Evolutionary conservation across 805 yeast genomes (phyloP).

Genomic region (Candida qinlingensis): DNA sequence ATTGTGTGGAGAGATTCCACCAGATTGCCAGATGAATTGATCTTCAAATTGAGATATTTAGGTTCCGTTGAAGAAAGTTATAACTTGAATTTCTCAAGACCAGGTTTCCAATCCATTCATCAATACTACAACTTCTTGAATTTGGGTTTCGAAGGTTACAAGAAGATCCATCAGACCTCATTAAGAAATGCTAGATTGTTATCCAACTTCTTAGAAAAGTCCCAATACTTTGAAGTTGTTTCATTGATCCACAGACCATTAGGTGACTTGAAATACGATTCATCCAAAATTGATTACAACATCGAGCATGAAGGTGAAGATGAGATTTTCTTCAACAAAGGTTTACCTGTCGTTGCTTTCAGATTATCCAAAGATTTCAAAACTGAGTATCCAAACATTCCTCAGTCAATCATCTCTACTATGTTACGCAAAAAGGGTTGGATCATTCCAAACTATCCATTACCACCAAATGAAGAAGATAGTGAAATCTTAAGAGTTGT

Average conservation of each 20-base stretch:
- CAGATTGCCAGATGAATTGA: slow-evolving; percentile 63
- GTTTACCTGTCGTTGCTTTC: slow-evolving; percentile 89
- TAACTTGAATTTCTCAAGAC: slow-evolving; percentile 84
- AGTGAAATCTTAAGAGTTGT: slow-evolving; percentile 80
- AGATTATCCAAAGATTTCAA: slow-evolving; percentile 57
- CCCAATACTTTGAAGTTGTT: slow-evolving; percentile 64
- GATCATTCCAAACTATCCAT: slow-evolving; percentile 85
- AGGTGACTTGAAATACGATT: slow-evolving; percentile 28
- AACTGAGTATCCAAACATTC: slow-evolving; percentile 67
- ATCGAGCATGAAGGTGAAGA: slow-evolving; percentile 31
- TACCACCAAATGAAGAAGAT: slow-evolving; percentile 56
- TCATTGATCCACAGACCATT: slow-evolving; percentile 69
- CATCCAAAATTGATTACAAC: slow-evolving; percentile 21
- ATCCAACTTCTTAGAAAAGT: slow-evolving; percentile 54
- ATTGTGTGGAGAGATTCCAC: slow-evolving; percentile 68
- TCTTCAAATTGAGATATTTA: slow-evolving; percentile 74
- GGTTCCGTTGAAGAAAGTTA: slow-evolving; percentile 89
- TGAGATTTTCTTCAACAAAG: slow-evolving; percentile 50
- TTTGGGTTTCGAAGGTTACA: slow-evolving; percentile 70
- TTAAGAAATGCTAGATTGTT: slow-evolving; percentile 68
- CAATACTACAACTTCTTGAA: slow-evolving; percentile 79
- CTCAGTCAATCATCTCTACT: slow-evolving; percentile 70
- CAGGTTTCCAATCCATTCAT: slow-evolving; percentile 86
- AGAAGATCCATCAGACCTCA: slow-evolving; percentile 53
- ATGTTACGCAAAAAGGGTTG: slow-evolving; percentile 75